phyloP scores from a whole-genome alignment of 1,284 basidiomycete genomes.

The Cutaneotrichosporon sp. region DNA sequence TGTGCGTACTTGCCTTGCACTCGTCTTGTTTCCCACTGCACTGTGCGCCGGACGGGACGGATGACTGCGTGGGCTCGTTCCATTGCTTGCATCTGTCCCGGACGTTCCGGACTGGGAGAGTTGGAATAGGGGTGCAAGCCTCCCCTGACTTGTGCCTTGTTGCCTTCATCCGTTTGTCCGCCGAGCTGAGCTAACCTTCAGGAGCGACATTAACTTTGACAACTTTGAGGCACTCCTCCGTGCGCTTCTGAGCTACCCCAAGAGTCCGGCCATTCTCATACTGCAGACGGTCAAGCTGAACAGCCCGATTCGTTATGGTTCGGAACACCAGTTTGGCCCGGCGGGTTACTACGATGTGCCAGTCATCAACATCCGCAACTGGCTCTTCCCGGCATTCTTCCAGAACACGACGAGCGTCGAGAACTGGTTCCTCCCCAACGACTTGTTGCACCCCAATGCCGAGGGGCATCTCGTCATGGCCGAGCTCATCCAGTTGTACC shows the following conservation, averaged over 20 bases:
- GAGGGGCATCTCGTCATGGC: slow-evolving; percentile 7
- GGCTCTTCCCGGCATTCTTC: slow-evolving; percentile 5
- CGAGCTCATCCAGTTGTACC: slow-evolving; percentile 13
- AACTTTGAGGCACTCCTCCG: slow-evolving; percentile 14
- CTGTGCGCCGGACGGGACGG: too few relatives aligned
- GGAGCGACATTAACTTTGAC: slow-evolving; percentile 3
- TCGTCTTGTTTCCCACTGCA: too few relatives aligned
- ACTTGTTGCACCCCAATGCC: slow-evolving; percentile 4
- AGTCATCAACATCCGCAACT: slow-evolving; percentile 13
- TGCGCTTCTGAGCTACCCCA: slow-evolving; percentile 6
- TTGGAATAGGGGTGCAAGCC: too few relatives aligned
- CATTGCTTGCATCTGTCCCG: background rate
- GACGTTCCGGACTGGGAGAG: too few relatives aligned
- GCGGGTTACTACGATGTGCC: slow-evolving; percentile 13
- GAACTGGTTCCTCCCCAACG: slow-evolving; percentile 6
- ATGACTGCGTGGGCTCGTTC: too few relatives aligned
- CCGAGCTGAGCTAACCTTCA: background rate
- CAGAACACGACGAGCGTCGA: background rate
- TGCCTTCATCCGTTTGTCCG: background rate
- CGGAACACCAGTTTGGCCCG: slow-evolving; percentile 2
- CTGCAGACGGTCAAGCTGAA: slow-evolving; percentile 7
- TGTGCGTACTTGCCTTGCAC: background rate
- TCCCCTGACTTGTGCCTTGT: background rate
- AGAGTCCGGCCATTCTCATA: slow-evolving; percentile 5
- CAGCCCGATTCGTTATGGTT: background rate